phyloP scores from a whole-genome alignment of 306 rosid genomes.

The Rubus parviflorus region DNA sequence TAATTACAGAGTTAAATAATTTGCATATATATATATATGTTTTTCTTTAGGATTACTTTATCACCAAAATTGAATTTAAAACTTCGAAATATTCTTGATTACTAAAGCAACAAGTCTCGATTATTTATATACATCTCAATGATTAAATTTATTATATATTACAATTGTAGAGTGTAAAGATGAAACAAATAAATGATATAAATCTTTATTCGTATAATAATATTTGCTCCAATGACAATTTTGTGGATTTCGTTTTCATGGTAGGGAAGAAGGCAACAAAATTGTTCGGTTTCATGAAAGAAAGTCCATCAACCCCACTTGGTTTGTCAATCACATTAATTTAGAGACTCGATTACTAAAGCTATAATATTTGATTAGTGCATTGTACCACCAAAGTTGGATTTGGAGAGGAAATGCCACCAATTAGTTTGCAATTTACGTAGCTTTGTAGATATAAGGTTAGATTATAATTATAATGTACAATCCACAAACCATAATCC shows the following conservation, averaged over 20 bases:
- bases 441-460: neutral
- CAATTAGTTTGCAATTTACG: neutral
- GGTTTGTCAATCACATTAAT: neutral
- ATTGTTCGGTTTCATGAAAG: neutral
- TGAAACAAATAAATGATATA: no score
- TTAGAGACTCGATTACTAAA: neutral
- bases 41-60: neutral
- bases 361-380: neutral
- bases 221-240: neutral
- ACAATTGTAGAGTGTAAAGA: no score
- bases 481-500: neutral
- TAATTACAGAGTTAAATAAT: neutral
- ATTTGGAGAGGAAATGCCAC: neutral
- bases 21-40: neutral
- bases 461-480: neutral
- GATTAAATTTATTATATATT: no score
- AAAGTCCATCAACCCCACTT: conserved; percentile 10
- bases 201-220: neutral
- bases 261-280: neutral
- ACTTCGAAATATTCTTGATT: neutral
- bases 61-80: neutral
- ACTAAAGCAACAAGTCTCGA: no score
- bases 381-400: conserved; percentile 8
- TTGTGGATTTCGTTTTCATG: conserved; percentile 1
- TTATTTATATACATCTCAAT: no score